Evolutionary conservation across 129 eudicot genomes (phyloP), one percentile per base, ranked within the genome.

Genomic region (Flaveria trinervia): DNA sequence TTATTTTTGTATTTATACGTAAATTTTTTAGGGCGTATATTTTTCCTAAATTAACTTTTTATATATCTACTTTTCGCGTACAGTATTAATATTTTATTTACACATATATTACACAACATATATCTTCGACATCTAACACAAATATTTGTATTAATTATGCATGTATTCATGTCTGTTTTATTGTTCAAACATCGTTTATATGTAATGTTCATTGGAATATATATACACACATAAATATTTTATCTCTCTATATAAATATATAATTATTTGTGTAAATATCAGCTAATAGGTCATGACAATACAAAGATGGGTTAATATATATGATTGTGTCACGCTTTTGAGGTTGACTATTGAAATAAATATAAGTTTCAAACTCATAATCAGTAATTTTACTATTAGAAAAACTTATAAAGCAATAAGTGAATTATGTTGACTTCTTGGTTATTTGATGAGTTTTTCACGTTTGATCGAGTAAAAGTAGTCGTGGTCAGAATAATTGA

Each of bases 401-500:
- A 14, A 17, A 25, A 39, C 67, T 61, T 25, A 28, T 12, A 13
- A 61, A 10, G 18, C 41, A 12, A 12, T 26, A 5, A 25, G 18
- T 61, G 67, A 25, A 13, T 12, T 61, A 5, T 25, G 41, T 61
- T 61, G 67, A 61, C 67, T 26, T 59, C 23, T 59, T 22, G 33
- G 13, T 59, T 56, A 20, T 61, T 61, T 61, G 43, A 12, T 1
- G 2, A 13, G 67, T 1, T 61, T 4, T 61, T 61, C 41, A 61
- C 25, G 67, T 61, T 25, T 61, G 15, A 61, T 61, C 18, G 43
- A 61, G 67, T 61, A 61, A 61, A 48, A 61, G 67, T 11, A 61
- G 67, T 61, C 67, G 9, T 26, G 67, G 67, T 61, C 43, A 61
- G 17, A 61, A 61, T 61, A 61, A 61, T 61, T 61, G 67, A 61